Conservation (phyloP, 2,329 filamentous ascomycete species). For the Paraphaeosphaeria minitans region DNA sequence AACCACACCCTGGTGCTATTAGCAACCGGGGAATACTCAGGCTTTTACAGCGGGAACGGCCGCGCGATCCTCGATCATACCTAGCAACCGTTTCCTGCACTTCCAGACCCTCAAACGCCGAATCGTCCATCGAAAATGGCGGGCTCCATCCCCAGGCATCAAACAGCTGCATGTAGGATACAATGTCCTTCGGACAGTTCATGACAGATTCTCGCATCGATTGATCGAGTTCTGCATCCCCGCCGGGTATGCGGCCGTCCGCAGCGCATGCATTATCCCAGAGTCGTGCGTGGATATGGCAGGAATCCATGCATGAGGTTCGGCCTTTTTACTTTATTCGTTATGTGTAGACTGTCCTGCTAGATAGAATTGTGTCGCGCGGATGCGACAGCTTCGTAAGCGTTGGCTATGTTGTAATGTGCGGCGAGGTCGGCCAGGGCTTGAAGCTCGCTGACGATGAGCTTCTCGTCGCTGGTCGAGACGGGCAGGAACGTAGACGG, state of each 20-base stretch:
- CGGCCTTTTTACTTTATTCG: neutral
- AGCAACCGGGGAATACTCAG: conserved; percentile 7
- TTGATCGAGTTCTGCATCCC: neutral
- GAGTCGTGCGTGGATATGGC: conserved; percentile 3
- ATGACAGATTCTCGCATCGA: conserved; percentile 2
- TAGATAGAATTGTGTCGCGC: conserved; percentile 2
- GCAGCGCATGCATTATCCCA: conserved; percentile 5
- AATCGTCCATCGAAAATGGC: neutral
- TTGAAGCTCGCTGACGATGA: conserved; percentile 3
- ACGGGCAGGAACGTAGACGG: conserved; percentile 6
- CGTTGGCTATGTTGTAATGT: neutral
- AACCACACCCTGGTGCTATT: neutral
- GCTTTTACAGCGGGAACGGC: conserved; percentile 4
- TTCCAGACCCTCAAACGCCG: conserved; percentile 1
- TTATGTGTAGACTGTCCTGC: conserved; percentile 6
- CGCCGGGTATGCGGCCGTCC: neutral
- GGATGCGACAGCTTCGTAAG: conserved; percentile 2
- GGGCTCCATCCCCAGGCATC: conserved; percentile 3
- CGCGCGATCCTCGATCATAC: conserved; percentile 3
- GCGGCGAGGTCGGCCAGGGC: conserved; percentile 5
- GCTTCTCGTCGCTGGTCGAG: neutral
- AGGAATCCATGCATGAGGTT: conserved; percentile 6
- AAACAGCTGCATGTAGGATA: conserved; percentile 5
- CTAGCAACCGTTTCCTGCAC: neutral
- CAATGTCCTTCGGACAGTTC: conserved; percentile 1